phyloP scores from a whole-genome alignment of 1,284 basidiomycete species.

The Clitocybe nebularis region DNA sequence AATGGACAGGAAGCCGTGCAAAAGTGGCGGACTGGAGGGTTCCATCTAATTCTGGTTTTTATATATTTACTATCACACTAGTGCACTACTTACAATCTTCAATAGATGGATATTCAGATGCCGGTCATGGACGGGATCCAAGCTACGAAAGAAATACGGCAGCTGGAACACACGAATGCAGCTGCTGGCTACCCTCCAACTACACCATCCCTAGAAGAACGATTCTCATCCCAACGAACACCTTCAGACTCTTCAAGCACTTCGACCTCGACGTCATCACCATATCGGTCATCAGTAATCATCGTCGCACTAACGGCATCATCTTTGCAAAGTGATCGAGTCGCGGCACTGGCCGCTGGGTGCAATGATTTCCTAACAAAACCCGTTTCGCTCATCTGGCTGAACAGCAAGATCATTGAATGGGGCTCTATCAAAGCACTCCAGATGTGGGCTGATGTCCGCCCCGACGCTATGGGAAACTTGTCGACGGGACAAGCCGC shows the following conservation, averaged over 20 bases:
- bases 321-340: slow-evolving; percentile 88
- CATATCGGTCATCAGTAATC: slow-evolving; percentile 92
- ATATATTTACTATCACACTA: slow-evolving; percentile 5
- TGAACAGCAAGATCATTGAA: slow-evolving; percentile 98
- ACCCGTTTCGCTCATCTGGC: slow-evolving; percentile 92
- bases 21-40: slow-evolving; percentile 92
- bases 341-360: slow-evolving; percentile 92
- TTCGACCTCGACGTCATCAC: slow-evolving; percentile 43
- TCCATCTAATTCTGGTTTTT: slow-evolving; percentile 89
- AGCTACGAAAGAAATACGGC: slow-evolving; percentile 94
- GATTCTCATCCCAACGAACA: slow-evolving; percentile 34
- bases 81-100: slow-evolving; percentile 3
- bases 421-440: slow-evolving; percentile 92
- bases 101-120: slow-evolving; percentile 99
- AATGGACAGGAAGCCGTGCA: slow-evolving; percentile 95
- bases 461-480: slow-evolving; percentile 58
- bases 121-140: slow-evolving; percentile 98
- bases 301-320: slow-evolving; percentile 98
- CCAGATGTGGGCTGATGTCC: slow-evolving; percentile 82
- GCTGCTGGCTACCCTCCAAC: slow-evolving; percentile 71
- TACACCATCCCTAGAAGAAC: slow-evolving; percentile 57
- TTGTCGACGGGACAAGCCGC: slow-evolving; percentile 54
- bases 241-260: slow-evolving; percentile 50
- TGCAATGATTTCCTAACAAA: slow-evolving; percentile 99
- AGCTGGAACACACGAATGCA: slow-evolving; percentile 72